Conservation (phyloP, 2,329 filamentous ascomycete species). For the Penicillium sp. region DNA sequence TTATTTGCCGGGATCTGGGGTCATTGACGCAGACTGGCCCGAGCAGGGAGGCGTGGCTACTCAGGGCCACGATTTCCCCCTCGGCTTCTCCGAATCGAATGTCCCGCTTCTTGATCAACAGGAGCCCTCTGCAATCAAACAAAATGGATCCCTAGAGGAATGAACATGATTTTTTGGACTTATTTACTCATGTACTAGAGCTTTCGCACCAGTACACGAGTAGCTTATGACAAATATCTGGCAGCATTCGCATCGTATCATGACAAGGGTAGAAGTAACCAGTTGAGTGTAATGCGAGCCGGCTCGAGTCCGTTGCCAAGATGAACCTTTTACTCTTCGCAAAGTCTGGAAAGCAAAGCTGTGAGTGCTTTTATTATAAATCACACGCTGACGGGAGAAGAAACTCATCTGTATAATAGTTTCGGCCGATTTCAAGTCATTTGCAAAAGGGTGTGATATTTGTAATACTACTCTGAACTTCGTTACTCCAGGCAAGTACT, state of each 20-base stretch:
- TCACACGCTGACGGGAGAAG: not conserved
- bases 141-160: not conserved
- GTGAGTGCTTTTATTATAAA: not conserved
- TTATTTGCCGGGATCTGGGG: not conserved
- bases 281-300: too few species aligned
- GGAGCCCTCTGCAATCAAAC: not conserved
- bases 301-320: too few species aligned
- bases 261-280: not conserved
- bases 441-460: not conserved
- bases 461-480: not conserved
- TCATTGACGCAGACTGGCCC: not conserved
- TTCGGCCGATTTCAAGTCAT: not conserved
- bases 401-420: not conserved
- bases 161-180: not conserved
- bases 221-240: not conserved
- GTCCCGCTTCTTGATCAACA: not conserved
- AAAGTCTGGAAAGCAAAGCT: not conserved
- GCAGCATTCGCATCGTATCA: not conserved
- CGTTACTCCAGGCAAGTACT: not conserved
- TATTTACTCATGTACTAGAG: too few species aligned
- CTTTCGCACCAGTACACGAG: not conserved
- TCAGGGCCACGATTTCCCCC: not conserved
- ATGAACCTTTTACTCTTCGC: too few species aligned
- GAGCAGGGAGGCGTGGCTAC: not conserved
- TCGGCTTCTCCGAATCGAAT: not conserved